Percentiles rank a stretch among this genome's conserved stretches.
Evolutionary conservation across 106 monocot species (phyloP).

Genomic region (Posidonia australis): DNA sequence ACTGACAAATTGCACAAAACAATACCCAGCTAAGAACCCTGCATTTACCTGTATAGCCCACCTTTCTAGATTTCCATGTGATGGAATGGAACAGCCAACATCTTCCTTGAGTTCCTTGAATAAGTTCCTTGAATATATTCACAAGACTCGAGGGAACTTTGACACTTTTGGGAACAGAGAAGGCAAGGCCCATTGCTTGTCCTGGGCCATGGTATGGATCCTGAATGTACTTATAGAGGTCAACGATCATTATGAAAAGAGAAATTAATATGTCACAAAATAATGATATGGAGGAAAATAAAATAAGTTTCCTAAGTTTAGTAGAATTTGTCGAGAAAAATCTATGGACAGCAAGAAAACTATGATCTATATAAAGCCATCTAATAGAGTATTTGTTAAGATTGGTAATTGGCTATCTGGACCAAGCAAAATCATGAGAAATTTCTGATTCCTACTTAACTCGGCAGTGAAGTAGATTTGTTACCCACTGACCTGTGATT

Average conservation of each 20-base stretch:
- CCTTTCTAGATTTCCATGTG: slow-evolving; percentile 85
- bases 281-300: neutral
- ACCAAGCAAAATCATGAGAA: too few relatives aligned
- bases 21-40: neutral
- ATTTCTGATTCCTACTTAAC: too few relatives aligned
- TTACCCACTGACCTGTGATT: too few relatives aligned
- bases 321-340: too few relatives aligned
- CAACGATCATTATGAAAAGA: neutral
- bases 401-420: too few relatives aligned
- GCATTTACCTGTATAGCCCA: slow-evolving; percentile 80
- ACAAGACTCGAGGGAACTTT: slow-evolving; percentile 77
- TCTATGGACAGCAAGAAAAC: too few relatives aligned
- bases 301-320: neutral
- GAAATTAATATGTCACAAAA: neutral
- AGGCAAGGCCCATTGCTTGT: slow-evolving; percentile 91
- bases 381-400: too few relatives aligned
- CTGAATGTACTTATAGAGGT: slow-evolving; percentile 13
- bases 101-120: slow-evolving; percentile 91
- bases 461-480: too few relatives aligned
- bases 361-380: too few relatives aligned
- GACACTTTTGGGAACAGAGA: slow-evolving; percentile 73
- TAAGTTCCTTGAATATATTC: slow-evolving; percentile 95
- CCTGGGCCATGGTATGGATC: slow-evolving; percentile 98
- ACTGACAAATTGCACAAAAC: too few relatives aligned
- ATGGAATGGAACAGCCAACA: slow-evolving; percentile 68